Conservation (phyloP, 1,139 yeast species). For the Taiozyma sp. region DNA sequence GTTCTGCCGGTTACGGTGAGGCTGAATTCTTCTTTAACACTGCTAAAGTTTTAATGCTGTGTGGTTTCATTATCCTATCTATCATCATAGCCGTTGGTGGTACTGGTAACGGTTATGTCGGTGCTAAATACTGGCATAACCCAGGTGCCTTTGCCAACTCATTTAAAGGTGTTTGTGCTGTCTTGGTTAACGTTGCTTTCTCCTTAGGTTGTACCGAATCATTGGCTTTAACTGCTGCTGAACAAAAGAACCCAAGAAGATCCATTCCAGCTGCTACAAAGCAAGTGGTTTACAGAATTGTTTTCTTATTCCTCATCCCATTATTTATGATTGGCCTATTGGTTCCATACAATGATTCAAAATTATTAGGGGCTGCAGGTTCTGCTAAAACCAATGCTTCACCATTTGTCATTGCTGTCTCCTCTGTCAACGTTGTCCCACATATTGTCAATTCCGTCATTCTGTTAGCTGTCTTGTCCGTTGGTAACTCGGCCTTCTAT, state of each 20-base stretch:
- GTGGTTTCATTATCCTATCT: conserved; percentile 62
- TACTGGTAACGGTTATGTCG: conserved; percentile 60
- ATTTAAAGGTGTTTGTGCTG: conserved; percentile 76
- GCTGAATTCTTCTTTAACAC: conserved; percentile 61
- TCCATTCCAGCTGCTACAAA: conserved; percentile 71
- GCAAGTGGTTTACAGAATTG: conserved; percentile 73
- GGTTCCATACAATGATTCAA: conserved; percentile 56
- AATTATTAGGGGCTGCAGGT: conserved; percentile 38
- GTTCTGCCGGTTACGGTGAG: conserved; percentile 71
- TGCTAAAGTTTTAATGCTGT: conserved; percentile 56
- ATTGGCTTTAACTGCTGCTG: conserved; percentile 87
- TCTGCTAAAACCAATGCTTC: conserved; percentile 49
- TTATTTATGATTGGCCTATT: conserved; percentile 60
- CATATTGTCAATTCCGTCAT: conserved; percentile 74
- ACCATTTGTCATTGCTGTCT: conserved; percentile 74
- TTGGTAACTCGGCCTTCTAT: conserved; percentile 72
- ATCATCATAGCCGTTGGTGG: conserved; percentile 65
- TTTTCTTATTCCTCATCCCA: conserved; percentile 56
- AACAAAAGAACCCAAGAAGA: conserved; percentile 74
- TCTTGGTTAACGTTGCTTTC: conserved; percentile 83
- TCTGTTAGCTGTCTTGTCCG: conserved; percentile 61
- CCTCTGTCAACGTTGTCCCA: conserved; percentile 59
- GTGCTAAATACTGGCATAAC: conserved; percentile 53
- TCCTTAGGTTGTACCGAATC: conserved; percentile 83
- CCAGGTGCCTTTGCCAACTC: conserved; percentile 64